Evolutionary conservation across 139 green algal species (phyloP), one percentile per base, ranked within the genome.

Genomic region (Tetradesmus obliquus): DNA sequence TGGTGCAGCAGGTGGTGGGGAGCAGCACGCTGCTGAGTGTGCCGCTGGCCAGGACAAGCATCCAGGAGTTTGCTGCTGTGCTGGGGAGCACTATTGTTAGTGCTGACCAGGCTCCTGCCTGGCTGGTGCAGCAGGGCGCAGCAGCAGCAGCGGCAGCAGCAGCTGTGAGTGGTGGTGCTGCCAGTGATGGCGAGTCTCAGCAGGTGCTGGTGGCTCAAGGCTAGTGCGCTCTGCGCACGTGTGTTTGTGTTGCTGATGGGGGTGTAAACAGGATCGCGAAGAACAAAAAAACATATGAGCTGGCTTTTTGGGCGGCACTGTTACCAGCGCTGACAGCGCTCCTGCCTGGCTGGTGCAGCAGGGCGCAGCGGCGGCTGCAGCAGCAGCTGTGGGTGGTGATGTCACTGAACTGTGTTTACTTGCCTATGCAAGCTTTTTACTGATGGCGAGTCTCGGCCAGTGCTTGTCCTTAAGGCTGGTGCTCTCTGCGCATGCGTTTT

Each of bases 61-160:
- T 96, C 17, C 19, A 45, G 8, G 94, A 95, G 62, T 97, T 96
- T 93, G 93, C 93, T 1, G 60, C 60, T 5, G 55, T 84, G 55
- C 92, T 96, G 91, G 94, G 95, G 51, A 91, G 87, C 15, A 87
- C 93, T 12, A 84, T 90, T 19, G 90, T 94, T 3, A 83, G 92
- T 45, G 22, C 12, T 5, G 55, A 85, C 57, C 45, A 79, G 58
- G 19, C 79, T 1, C 54, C 79, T 82, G 5, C 22, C 13, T 90
- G 90, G 82, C 45, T 90, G 8, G 15, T 53, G 76, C 24, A 51
- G 71, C 71, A 83, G 55, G 82, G 20, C 3, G 82, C 19, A 51
- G 5, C 53, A 45, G 55, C 87, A 12, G 60, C 32, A 19, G 72
- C n/a, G 74, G 91, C 32, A 91, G 81, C 66, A 24, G 60, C 62